phyloP scores from a whole-genome alignment of 2,329 filamentous ascomycete genomes.

The Cladosporium sp. region DNA sequence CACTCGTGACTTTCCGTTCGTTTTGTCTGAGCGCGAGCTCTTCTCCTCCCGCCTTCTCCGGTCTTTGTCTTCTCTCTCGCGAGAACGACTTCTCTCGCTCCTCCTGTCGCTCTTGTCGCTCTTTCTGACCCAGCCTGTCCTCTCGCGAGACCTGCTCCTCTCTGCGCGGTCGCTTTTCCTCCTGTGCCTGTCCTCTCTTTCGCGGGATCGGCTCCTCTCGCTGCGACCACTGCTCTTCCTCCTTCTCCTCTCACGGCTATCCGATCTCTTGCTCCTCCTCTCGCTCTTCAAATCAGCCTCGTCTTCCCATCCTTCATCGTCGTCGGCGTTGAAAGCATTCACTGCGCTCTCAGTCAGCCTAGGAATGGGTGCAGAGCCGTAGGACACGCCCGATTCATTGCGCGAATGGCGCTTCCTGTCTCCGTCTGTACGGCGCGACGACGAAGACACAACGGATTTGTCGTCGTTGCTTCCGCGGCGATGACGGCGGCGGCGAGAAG shows the following conservation, averaged over 20 bases:
- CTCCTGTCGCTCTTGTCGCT: slow-evolving; percentile 29
- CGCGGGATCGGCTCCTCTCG: slow-evolving; percentile 17
- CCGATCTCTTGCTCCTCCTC: slow-evolving; percentile 20
- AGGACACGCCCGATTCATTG: slow-evolving; percentile 23
- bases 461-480: slow-evolving; percentile 19
- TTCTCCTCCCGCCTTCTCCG: slow-evolving; percentile 15
- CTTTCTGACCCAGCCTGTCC: slow-evolving; percentile 18
- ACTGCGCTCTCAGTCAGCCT: slow-evolving; percentile 32
- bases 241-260: slow-evolving; percentile 8
- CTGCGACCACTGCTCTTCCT: slow-evolving; percentile 24
- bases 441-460: slow-evolving; percentile 20
- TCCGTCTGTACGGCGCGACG: slow-evolving; percentile 20
- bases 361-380: slow-evolving; percentile 19
- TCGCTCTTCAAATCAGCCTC: slow-evolving; percentile 27
- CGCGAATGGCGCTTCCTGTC: slow-evolving; percentile 33
- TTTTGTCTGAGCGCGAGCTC: slow-evolving; percentile 17
- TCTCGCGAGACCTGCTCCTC: slow-evolving; percentile 11
- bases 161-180: slow-evolving; percentile 17
- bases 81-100: slow-evolving; percentile 26
- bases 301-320: slow-evolving; percentile 30
- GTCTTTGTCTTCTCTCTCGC: slow-evolving; percentile 19
- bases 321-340: slow-evolving; percentile 26
- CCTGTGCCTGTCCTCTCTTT: slow-evolving; percentile 20
- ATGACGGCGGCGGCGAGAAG: slow-evolving; percentile 9
- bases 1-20: slow-evolving; percentile 14